A percentile compares a stretch with the other conserved stretches of the same genome.
Conservation (phyloP, 176 grass and related monocot genomes). For the Aegilops sharonensis region DNA sequence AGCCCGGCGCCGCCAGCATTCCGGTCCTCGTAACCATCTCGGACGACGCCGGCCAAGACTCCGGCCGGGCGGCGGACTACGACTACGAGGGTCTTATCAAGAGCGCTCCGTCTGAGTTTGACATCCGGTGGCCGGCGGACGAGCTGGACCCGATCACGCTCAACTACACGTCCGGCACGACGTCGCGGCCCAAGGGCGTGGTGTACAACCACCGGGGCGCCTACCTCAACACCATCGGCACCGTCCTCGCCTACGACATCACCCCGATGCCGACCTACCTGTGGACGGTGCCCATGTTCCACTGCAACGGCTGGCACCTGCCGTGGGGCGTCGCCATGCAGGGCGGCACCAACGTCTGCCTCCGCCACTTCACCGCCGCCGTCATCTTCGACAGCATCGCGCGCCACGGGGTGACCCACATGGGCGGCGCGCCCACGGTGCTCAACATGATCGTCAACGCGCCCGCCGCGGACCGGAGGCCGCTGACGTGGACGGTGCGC, state of each 20-base stretch:
- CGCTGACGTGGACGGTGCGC: conserved; percentile 23
- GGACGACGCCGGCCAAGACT: background rate
- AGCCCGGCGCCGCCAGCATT: background rate
- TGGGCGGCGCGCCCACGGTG: conserved; percentile 68
- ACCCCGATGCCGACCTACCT: conserved; percentile 52
- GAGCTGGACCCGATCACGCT: conserved; percentile 67
- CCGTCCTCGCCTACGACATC: conserved; percentile 46
- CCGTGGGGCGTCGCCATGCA: conserved; percentile 64
- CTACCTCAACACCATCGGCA: conserved; percentile 54
- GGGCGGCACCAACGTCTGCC: conserved; percentile 65
- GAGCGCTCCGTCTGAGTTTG: too few species aligned
- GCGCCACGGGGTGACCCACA: conserved; percentile 47
- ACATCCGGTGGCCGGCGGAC: conserved; percentile 43
- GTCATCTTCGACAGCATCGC: conserved; percentile 51
- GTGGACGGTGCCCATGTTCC: conserved; percentile 87
- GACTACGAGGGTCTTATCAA: too few species aligned
- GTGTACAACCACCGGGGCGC: conserved; percentile 72
- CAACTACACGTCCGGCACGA: conserved; percentile 86
- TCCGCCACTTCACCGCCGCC: conserved; percentile 42
- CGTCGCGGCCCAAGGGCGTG: conserved; percentile 72
- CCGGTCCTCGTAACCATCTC: background rate
- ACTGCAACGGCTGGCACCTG: conserved; percentile 80
- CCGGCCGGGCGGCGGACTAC: too few species aligned
- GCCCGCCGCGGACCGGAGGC: conserved; percentile 4
- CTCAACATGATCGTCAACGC: conserved; percentile 71